phyloP scores from a whole-genome alignment of 805 yeast species.

The Jamesozyma spencerorum region DNA sequence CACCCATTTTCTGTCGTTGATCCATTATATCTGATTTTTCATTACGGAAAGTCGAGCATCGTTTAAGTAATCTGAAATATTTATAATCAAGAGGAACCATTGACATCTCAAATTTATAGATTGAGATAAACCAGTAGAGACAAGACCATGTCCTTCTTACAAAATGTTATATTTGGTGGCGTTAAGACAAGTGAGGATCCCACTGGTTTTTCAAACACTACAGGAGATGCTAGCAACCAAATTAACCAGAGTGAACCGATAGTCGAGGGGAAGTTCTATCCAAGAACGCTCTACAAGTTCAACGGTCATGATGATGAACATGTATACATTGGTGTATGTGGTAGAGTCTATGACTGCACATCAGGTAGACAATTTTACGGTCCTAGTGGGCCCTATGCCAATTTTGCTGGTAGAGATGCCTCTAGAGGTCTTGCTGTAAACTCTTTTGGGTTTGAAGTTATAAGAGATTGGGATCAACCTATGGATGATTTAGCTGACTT shows the following conservation, averaged over 20 bases:
- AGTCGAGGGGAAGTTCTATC: conserved; percentile 53
- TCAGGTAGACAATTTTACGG: conserved; percentile 81
- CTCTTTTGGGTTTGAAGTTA: conserved; percentile 62
- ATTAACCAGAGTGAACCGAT: conserved; percentile 28
- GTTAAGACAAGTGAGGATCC: conserved; percentile 29
- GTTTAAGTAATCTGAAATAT: too few relatives aligned
- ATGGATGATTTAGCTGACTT: conserved; percentile 65
- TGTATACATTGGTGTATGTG: conserved; percentile 80
- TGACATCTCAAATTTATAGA: too few relatives aligned
- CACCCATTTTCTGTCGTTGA: too few relatives aligned
- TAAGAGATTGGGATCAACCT: conserved; percentile 66
- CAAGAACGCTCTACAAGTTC: conserved; percentile 58
- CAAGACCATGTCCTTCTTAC: conserved; percentile 27
- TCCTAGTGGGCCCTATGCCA: conserved; percentile 90
- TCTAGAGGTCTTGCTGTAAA: conserved; percentile 84
- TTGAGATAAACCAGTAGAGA: background rate
- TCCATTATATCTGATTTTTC: too few relatives aligned
- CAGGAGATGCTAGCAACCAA: conserved; percentile 2
- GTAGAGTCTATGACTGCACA: conserved; percentile 77
- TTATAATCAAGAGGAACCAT: too few relatives aligned
- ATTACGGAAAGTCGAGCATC: too few relatives aligned
- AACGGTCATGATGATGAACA: conserved; percentile 75
- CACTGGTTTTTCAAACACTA: conserved; percentile 23
- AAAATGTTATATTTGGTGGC: conserved; percentile 27
- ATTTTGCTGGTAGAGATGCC: conserved; percentile 94